Conservation (phyloP, 148 eudicot species). For the Dianthus caryophyllus region DNA sequence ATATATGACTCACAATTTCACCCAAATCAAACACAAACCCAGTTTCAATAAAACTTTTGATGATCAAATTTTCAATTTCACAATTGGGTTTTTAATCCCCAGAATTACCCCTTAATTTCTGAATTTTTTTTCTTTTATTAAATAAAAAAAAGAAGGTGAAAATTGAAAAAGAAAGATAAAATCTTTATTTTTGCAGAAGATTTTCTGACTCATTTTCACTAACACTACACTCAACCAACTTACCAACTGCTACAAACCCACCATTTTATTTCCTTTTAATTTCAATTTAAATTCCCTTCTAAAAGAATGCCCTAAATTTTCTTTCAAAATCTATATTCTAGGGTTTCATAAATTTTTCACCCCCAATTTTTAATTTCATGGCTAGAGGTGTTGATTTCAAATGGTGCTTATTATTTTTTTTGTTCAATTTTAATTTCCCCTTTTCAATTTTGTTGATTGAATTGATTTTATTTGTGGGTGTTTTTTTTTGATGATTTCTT, state of each 20-base stretch:
- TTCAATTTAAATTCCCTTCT: slow-evolving; percentile 11
- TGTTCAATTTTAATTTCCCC: background rate
- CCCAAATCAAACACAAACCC: background rate
- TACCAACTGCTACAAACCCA: slow-evolving; percentile 8
- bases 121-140: too few relatives aligned
- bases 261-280: background rate
- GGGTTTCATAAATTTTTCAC: background rate
- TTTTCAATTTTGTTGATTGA: background rate
- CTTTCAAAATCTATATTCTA: background rate
- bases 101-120: background rate
- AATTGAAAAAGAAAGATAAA: slow-evolving; percentile 10
- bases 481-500: slow-evolving; percentile 7
- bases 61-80: too few relatives aligned
- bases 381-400: slow-evolving; percentile 56
- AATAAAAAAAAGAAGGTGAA: too few relatives aligned
- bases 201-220: slow-evolving; percentile 11
- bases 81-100: too few relatives aligned
- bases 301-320: too few relatives aligned
- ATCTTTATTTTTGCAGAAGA: slow-evolving; percentile 4
- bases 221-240: slow-evolving; percentile 14
- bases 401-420: slow-evolving; percentile 39
- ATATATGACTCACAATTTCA: too few relatives aligned
- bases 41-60: background rate
- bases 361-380: slow-evolving; percentile 13
- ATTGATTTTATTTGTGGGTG: slow-evolving; percentile 1